These are phyloP conservation scores for Garcia nutans DNA, from an alignment of 345 rosid species.

Conservation along the genomic window DNA sequence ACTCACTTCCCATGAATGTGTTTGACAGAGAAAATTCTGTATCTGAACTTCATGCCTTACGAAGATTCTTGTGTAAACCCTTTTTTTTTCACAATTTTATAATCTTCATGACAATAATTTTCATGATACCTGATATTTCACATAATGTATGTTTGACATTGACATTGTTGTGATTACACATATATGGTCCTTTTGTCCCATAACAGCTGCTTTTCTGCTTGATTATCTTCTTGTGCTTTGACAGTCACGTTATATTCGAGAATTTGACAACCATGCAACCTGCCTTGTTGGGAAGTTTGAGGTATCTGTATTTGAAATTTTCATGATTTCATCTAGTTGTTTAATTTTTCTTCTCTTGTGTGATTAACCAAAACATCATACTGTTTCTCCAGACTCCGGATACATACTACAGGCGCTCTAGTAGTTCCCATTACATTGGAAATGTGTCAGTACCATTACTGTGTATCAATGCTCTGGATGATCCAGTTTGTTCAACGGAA, in stretches of 20 bases:
- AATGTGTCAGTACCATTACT: constrained; percentile 74
- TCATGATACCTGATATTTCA: neutral
- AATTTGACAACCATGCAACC: constrained; percentile 77
- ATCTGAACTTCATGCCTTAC: neutral
- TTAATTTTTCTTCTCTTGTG: constrained; percentile 16
- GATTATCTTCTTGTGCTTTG: constrained; percentile 20
- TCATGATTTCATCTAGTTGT: constrained; percentile 1
- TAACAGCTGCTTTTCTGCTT: constrained; percentile 14
- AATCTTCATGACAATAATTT: neutral
- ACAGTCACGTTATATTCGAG: constrained; percentile 83
- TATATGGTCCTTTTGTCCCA: constrained; percentile 2
- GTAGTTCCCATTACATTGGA: constrained; percentile 64
- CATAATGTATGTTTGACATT: neutral
- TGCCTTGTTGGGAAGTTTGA: constrained; percentile 83
- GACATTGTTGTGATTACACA: neutral
- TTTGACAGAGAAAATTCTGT: neutral
- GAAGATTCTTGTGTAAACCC: neutral
- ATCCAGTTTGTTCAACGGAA: constrained; percentile 88
- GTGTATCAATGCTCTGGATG: constrained; percentile 86
- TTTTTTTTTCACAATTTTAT: neutral
- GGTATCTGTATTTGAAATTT: constrained; percentile 42
- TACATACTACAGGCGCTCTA: constrained; percentile 73
- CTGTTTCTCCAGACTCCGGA: constrained; percentile 69
- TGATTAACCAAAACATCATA: constrained; percentile 12
- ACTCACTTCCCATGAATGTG: neutral